phyloP scores from a whole-genome alignment of 164 flowering plant genomes.

The Sedum album region DNA sequence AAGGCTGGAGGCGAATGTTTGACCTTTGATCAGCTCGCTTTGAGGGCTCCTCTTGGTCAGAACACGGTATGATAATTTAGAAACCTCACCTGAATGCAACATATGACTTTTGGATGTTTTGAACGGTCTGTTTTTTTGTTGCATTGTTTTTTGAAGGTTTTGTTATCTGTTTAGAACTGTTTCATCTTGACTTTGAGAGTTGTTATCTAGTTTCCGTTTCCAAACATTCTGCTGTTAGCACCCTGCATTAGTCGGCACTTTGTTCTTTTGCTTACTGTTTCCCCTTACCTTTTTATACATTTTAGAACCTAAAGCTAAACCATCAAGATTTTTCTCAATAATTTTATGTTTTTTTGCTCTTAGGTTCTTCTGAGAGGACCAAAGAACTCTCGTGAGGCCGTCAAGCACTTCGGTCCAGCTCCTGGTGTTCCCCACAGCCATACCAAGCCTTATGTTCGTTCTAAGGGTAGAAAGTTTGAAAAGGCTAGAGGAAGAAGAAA shows the following conservation, averaged over 20 bases:
- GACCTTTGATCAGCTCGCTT: slow-evolving; percentile 61
- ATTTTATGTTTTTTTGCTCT: not conserved
- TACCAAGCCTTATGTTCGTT: slow-evolving; percentile 39
- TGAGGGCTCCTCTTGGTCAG: slow-evolving; percentile 63
- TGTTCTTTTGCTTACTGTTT: no score
- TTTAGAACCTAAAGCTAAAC: not conserved
- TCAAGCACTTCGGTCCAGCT: slow-evolving; percentile 41
- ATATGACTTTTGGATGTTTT: not conserved
- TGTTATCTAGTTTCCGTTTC: no score
- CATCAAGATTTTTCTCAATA: no score
- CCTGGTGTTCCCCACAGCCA: slow-evolving; percentile 56
- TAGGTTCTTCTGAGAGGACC: slow-evolving; percentile 47
- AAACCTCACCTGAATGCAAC: not conserved
- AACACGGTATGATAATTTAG: slow-evolving; percentile 39
- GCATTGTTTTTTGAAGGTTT: not conserved
- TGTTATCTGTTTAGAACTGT: not conserved
- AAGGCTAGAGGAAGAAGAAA: slow-evolving; percentile 42
- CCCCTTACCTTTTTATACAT: no score
- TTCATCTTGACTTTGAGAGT: no score
- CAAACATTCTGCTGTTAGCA: no score
- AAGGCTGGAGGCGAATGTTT: slow-evolving; percentile 62
- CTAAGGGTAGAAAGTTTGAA: slow-evolving; percentile 46
- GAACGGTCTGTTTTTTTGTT: not conserved
- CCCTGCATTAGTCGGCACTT: no score
- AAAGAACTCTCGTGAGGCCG: slow-evolving; percentile 43